A percentile compares a stretch with the other conserved stretches of the same genome.
Conservation (phyloP, 257 asterid species). For the Avicennia marina region DNA sequence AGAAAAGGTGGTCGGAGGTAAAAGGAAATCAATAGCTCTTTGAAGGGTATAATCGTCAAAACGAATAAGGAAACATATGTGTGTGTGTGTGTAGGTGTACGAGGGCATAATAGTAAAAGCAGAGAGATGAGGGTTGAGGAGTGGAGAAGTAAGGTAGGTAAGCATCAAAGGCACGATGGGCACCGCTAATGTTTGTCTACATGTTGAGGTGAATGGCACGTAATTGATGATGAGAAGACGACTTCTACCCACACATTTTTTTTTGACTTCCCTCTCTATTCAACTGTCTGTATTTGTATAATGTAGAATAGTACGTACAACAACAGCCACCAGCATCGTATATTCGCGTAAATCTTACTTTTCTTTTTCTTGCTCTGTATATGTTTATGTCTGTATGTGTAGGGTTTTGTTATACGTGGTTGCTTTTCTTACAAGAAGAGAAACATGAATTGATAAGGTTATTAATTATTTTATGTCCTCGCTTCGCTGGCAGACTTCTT, state of each 20-base stretch:
- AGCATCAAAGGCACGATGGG: conserved; percentile 47
- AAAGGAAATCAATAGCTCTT: conserved; percentile 8
- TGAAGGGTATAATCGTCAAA: conserved; percentile 35
- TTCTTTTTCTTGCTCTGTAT: background rate
- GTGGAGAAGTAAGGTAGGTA: conserved; percentile 41
- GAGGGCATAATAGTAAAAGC: conserved; percentile 32
- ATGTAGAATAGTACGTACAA: background rate
- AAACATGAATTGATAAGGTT: too few relatives aligned
- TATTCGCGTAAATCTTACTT: background rate
- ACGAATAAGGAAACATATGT: background rate
- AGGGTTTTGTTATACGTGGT: conserved; percentile 12
- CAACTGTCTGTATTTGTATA: conserved; percentile 6
- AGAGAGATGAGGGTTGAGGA: conserved; percentile 15
- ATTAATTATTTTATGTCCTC: conserved; percentile 35
- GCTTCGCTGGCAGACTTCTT: conserved; percentile 68
- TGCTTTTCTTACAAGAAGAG: conserved; percentile 42
- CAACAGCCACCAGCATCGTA: too few relatives aligned
- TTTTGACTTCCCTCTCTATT: conserved; percentile 4
- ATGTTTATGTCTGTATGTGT: background rate
- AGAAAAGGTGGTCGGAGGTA: conserved; percentile 17
- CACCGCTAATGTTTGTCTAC: conserved; percentile 41
- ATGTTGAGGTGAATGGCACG: conserved; percentile 44
- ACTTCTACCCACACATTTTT: conserved; percentile 22
- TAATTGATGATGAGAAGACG: conserved; percentile 43
- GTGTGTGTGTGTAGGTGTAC: background rate